phyloP scores from a whole-genome alignment of 73 alveolate species.

The Breviolum minutum region DNA sequence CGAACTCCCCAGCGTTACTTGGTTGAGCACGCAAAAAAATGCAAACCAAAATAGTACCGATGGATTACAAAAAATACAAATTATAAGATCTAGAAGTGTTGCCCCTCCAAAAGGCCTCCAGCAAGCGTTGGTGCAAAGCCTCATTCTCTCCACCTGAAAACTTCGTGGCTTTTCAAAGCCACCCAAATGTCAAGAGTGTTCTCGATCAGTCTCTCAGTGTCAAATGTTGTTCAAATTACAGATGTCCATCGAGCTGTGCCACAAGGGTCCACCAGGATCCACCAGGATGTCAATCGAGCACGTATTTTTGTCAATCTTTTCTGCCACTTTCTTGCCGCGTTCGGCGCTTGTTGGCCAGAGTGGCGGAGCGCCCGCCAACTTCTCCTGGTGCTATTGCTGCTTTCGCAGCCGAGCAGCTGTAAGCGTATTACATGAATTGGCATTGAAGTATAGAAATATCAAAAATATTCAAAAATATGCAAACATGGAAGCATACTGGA shows the following conservation, averaged over 20 bases:
- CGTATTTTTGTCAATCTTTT: background rate
- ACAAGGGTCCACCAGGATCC: no score
- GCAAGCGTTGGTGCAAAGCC: conserved; percentile 40
- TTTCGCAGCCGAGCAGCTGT: no score
- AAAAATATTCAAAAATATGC: no score
- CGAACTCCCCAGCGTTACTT: background rate
- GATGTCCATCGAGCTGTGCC: background rate
- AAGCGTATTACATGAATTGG: no score
- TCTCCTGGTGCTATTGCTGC: background rate
- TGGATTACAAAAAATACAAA: background rate
- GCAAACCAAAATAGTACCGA: background rate
- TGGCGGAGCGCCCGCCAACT: conserved; percentile 5
- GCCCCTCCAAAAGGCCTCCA: conserved; percentile 1
- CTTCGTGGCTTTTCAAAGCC: background rate
- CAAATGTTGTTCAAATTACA: background rate
- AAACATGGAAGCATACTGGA: no score
- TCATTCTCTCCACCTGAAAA: conserved; percentile 7
- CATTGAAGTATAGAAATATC: no score
- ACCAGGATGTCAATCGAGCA: background rate
- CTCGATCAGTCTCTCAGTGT: background rate
- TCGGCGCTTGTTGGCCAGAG: conserved; percentile 65
- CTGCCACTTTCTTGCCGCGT: conserved; percentile 83
- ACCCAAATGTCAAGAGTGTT: background rate
- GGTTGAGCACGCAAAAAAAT: background rate
- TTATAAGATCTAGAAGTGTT: background rate